Conservation (phyloP, 495 filamentous ascomycete species). For the Annulohypoxylon maeteangense region DNA sequence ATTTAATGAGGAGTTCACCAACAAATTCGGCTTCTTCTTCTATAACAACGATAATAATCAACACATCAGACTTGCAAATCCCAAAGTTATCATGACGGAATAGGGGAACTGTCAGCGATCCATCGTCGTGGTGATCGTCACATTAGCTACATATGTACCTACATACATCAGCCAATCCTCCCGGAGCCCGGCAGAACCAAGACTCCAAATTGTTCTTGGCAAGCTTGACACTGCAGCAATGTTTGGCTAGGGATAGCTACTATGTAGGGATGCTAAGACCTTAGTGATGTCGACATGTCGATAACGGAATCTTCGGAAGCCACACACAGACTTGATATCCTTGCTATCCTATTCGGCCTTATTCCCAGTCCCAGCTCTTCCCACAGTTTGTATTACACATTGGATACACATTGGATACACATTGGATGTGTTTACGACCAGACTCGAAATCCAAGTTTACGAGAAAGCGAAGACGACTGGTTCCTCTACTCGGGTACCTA, state of each 20-base stretch:
- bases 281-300: conserved; percentile 17
- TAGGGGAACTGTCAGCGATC: conserved; percentile 5
- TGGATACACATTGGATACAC: conserved; percentile 7
- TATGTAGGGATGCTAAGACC: background rate
- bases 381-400: conserved; percentile 19
- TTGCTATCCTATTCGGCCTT: conserved; percentile 24
- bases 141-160: conserved; percentile 9
- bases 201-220: conserved; percentile 33
- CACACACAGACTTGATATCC: conserved; percentile 20
- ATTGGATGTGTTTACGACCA: background rate
- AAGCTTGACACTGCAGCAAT: conserved; percentile 26
- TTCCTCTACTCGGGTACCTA: background rate
- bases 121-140: conserved; percentile 16
- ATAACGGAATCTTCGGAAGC: conserved; percentile 41
- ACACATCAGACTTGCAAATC: background rate
- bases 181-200: conserved; percentile 18
- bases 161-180: conserved; percentile 17
- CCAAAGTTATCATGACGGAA: conserved; percentile 6
- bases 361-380: conserved; percentile 2
- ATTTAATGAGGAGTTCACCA: background rate
- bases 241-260: conserved; percentile 5
- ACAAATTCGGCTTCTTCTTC: background rate
- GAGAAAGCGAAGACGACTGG: background rate
- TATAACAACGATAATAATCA: background rate
- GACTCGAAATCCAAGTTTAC: background rate